Conservation (phyloP, 2,329 filamentous ascomycete genomes). For the Penicillium frequentans region DNA sequence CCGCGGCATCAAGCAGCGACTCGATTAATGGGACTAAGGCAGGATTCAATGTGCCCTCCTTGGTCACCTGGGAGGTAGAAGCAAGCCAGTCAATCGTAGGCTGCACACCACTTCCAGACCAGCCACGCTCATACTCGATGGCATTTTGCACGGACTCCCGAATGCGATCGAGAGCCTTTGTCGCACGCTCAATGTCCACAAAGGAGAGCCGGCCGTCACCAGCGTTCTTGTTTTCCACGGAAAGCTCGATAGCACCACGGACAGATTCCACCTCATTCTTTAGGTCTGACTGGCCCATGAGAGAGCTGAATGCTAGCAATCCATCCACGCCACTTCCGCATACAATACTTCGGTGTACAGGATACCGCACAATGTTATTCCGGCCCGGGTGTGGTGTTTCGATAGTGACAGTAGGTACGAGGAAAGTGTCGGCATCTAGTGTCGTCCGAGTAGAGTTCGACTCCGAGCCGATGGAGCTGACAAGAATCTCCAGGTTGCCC, state of each 20-base stretch:
- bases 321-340: constrained; percentile 72
- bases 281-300: constrained; percentile 32
- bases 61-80: constrained; percentile 20
- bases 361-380: constrained; percentile 69
- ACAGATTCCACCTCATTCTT: constrained; percentile 33
- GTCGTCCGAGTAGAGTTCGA: constrained; percentile 50
- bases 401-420: constrained; percentile 76
- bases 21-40: constrained; percentile 66
- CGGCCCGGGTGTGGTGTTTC: constrained; percentile 63
- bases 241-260: constrained; percentile 40
- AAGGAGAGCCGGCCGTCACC: constrained; percentile 41
- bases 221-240: constrained; percentile 46
- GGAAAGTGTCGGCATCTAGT: constrained; percentile 59
- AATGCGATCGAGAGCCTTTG: constrained; percentile 64
- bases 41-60: constrained; percentile 60
- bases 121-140: constrained; percentile 69
- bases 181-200: constrained; percentile 65
- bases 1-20: constrained; percentile 58
- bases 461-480: constrained; percentile 53
- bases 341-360: constrained; percentile 79
- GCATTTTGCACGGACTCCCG: constrained; percentile 70
- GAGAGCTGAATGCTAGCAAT: constrained; percentile 45
- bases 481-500: constrained; percentile 61
- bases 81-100: constrained; percentile 64
- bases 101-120: constrained; percentile 71